Base-by-base conservation (phyloP, 176 grass and related monocot species). In the Ensete ventricosum region DNA sequence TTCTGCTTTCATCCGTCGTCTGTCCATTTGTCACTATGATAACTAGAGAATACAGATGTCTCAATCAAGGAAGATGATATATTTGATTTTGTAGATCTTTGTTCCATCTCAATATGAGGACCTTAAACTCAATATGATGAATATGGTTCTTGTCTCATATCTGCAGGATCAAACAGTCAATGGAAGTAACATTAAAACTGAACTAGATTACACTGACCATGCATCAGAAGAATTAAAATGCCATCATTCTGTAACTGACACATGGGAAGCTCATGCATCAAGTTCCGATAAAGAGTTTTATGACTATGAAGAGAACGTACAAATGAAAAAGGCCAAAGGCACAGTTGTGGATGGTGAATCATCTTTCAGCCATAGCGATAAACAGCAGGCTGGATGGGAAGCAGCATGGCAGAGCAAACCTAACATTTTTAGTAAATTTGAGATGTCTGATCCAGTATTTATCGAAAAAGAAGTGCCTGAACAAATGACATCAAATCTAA, bases 381-480 rank as follows among this genome's bases (percentile, higher is more conserved):
- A 14, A 12, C 67, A 23, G 29, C 66, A 71, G 66, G 67, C 9
- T 78, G 21, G 55, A 53, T 23, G 50, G 49, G 51, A 78, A 26
- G 11, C 75, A 64, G 12, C 75, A 20, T 52, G 48, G 34, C 19
- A 23, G 10, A 68, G 22, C n/a, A 62, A 62, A 68, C 67, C 78
- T 60, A 50, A 52, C 7, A 16, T 19, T 67, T 16, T 17, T 67
- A 29, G 11, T 25, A 9, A 70, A 65, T 65, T 73, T 67, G 53
- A 81, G 23, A 66, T 57, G 52, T 34, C 50, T 10, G 70, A n/a
- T 58, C 21, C 82, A 78, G 77, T 62, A 20, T 64, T 26, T 79
- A 20, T 91, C 16, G 93, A 82, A 73, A 82, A 77, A 82, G 85
- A 88, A 80, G 17, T 13, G 64, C 43, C 34, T 66, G 78, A 79